A percentile compares a stretch with the other conserved stretches of the same genome.
Conservation (phyloP, 331 rosid genomes). For the Erythrophleum ivorense region DNA sequence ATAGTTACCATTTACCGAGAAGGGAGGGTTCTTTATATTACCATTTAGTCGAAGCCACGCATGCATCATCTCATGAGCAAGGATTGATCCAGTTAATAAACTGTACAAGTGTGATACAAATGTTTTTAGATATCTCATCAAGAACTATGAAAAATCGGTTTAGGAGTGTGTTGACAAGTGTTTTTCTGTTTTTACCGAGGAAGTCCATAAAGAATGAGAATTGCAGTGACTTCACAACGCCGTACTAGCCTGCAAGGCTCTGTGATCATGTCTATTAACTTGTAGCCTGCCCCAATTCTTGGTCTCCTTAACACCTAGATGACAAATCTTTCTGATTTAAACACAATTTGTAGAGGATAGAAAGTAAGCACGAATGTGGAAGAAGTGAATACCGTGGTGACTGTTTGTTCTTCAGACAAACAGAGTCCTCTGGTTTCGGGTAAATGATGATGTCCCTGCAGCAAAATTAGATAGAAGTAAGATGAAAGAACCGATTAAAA, state of each 20-base stretch:
- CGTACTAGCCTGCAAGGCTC: conserved; percentile 67
- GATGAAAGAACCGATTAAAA: neutral
- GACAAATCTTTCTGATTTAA: conserved; percentile 11
- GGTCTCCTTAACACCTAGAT: conserved; percentile 73
- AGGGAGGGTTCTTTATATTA: no score
- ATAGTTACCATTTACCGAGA: no score
- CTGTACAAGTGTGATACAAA: no score
- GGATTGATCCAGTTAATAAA: no score
- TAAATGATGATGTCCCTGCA: conserved; percentile 82
- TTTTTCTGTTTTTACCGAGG: conserved; percentile 61
- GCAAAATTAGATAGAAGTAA: conserved; percentile 40
- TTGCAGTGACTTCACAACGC: conserved; percentile 86
- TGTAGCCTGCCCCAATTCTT: conserved; percentile 66
- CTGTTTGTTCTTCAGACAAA: conserved; percentile 80
- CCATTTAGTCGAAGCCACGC: no score
- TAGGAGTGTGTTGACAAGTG: neutral
- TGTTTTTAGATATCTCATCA: no score
- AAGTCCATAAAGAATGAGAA: conserved; percentile 86
- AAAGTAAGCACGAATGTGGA: conserved; percentile 17
- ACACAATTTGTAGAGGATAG: conserved; percentile 13
- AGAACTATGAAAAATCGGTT: no score
- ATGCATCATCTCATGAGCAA: no score
- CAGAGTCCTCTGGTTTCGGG: conserved; percentile 97
- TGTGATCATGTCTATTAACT: conserved; percentile 62
- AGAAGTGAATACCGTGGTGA: conserved; percentile 65